A percentile compares a stretch with the other conserved stretches of the same genome.
phyloP scores from a whole-genome alignment of 306 rosid species.

The Prosopis cineraria region DNA sequence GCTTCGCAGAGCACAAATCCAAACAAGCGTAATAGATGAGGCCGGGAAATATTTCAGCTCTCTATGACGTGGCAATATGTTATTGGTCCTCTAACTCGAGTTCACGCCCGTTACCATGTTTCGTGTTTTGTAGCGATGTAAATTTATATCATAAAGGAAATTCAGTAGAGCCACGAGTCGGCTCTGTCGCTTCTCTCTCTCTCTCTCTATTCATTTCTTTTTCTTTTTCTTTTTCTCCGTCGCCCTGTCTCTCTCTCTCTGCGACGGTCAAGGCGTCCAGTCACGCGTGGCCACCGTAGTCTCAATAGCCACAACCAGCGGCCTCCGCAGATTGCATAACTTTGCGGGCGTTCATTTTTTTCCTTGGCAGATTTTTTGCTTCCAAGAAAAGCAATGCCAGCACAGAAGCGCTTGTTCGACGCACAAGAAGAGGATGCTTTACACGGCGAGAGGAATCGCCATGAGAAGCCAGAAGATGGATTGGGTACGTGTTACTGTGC shows the following conservation, averaged over 20 bases:
- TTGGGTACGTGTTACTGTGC: slow-evolving; percentile 52
- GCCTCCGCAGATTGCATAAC: background rate
- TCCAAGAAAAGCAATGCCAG: slow-evolving; percentile 61
- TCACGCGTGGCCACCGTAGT: slow-evolving; percentile 36
- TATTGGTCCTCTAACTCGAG: background rate
- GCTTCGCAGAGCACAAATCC: background rate
- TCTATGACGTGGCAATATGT: background rate
- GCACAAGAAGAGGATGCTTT: slow-evolving; percentile 45
- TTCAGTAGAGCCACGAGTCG: slow-evolving; percentile 39
- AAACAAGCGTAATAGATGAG: background rate
- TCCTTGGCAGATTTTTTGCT: slow-evolving; percentile 18
- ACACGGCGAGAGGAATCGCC: background rate
- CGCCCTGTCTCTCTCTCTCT: slow-evolving; percentile 19
- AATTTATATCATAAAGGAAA: background rate
- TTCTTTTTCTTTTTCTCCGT: slow-evolving; percentile 26
- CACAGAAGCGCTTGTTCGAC: slow-evolving; percentile 61
- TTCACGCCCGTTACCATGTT: background rate
- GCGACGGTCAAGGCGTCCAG: slow-evolving; percentile 24
- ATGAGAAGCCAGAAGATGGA: slow-evolving; percentile 39
- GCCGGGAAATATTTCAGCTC: background rate
- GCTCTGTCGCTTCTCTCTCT: background rate
- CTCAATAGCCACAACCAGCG: background rate
- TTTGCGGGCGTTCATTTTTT: background rate
- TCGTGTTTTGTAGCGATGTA: background rate
- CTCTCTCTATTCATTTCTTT: slow-evolving; percentile 29